phyloP scores from a whole-genome alignment of 108 stramenopile genomes.

The Cyclostephanos tholiformis region DNA sequence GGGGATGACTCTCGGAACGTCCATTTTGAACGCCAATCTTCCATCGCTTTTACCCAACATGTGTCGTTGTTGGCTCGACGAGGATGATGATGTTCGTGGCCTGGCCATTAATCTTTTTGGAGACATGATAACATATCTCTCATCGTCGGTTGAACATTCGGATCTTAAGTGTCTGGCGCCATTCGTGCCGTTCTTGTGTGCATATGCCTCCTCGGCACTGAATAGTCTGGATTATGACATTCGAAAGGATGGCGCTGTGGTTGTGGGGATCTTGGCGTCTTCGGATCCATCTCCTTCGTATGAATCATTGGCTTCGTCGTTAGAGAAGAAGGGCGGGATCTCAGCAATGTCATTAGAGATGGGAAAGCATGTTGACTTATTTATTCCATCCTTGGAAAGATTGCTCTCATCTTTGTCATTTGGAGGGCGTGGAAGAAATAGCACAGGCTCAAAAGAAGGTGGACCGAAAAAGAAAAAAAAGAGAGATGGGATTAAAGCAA shows the following conservation, averaged over 20 bases:
- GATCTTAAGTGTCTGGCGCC: conserved; percentile 50
- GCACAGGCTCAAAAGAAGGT: conserved; percentile 17
- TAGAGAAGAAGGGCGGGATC: neutral
- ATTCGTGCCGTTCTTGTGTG: conserved; percentile 65
- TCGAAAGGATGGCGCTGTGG: conserved; percentile 61
- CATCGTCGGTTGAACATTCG: conserved; percentile 6
- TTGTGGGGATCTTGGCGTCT: conserved; percentile 54
- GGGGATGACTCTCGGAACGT: conserved; percentile 46
- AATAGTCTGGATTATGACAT: conserved; percentile 73
- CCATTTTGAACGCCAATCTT: conserved; percentile 46
- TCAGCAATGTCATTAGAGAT: conserved; percentile 29
- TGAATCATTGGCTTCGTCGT: conserved; percentile 20
- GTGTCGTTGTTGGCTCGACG: conserved; percentile 69
- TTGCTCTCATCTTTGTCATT: conserved; percentile 34
- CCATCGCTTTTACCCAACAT: conserved; percentile 50
- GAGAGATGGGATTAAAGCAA: conserved; percentile 26
- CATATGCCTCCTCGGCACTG: conserved; percentile 72
- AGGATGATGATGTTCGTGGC: conserved; percentile 69
- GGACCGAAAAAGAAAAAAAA: conserved; percentile 37
- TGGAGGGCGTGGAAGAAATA: conserved; percentile 27
- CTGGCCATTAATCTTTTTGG: conserved; percentile 56
- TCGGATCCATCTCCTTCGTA: conserved; percentile 41
- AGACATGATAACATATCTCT: conserved; percentile 42
- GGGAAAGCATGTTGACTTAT: conserved; percentile 36
- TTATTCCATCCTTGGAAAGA: conserved; percentile 43